Percentiles rank a stretch among this genome's conserved stretches.
phyloP scores from a whole-genome alignment of 306 rosid species.

The Bauhinia variegata region DNA sequence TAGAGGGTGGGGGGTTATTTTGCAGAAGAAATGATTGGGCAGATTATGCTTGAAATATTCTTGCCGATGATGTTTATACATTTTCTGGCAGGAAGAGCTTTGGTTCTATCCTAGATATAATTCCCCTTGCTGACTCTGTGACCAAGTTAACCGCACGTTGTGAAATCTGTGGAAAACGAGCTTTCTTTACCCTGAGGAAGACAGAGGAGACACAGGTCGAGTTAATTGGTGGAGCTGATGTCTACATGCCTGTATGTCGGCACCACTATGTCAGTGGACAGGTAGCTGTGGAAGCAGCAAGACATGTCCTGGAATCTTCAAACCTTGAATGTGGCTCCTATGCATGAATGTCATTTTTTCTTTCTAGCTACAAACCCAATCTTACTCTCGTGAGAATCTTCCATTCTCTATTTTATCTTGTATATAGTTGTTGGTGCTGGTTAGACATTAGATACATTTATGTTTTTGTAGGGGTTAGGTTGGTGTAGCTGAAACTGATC shows the following conservation, averaged over 20 bases:
- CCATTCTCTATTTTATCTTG: too few relatives aligned
- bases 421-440: too few relatives aligned
- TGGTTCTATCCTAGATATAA: conserved; percentile 77
- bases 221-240: conserved; percentile 81
- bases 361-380: too few relatives aligned
- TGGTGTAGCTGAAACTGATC: too few relatives aligned
- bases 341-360: conserved; percentile 32
- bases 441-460: too few relatives aligned
- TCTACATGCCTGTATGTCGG: conserved; percentile 96
- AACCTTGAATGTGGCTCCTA: conserved; percentile 50
- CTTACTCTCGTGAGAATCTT: too few relatives aligned
- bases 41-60: conserved; percentile 8
- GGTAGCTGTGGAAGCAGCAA: conserved; percentile 64
- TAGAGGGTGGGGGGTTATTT: too few relatives aligned
- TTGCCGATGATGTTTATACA: conserved; percentile 31
- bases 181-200: conserved; percentile 83
- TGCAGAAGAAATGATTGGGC: too few relatives aligned
- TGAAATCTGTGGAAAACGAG: conserved; percentile 76
- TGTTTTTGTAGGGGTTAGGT: too few relatives aligned
- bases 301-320: conserved; percentile 57
- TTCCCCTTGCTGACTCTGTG: conserved; percentile 85
- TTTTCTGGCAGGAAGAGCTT: conserved; percentile 73
- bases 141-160: conserved; percentile 91
- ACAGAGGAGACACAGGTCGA: conserved; percentile 68
- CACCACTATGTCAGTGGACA: conserved; percentile 80